Conservation (phyloP, 2,329 filamentous ascomycete genomes). For the Fusarium sp. region DNA sequence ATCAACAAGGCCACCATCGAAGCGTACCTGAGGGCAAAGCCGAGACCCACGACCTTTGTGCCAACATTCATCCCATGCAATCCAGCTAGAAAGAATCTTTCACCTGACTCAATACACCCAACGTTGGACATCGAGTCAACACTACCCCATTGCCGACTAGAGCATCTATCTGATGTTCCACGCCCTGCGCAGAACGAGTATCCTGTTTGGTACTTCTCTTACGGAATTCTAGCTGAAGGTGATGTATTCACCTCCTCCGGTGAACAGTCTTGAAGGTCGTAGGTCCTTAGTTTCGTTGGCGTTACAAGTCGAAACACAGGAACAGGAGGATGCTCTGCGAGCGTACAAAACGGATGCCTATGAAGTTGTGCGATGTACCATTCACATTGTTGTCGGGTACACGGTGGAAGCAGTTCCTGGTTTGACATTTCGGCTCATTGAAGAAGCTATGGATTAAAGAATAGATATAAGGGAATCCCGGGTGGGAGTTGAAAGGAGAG, state of each 20-base stretch:
- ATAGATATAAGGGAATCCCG: not conserved
- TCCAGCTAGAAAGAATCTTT: not conserved
- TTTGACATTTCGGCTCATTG: slow-evolving; percentile 7
- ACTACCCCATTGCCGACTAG: not conserved
- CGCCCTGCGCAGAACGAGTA: not conserved
- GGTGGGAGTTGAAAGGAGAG: not conserved
- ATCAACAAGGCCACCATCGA: not conserved
- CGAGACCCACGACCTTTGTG: not conserved
- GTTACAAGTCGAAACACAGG: not conserved
- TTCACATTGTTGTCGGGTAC: not conserved
- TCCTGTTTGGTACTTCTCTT: slow-evolving; percentile 14
- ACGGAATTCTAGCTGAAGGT: not conserved
- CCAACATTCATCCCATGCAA: slow-evolving; percentile 9
- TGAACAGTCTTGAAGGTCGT: not conserved
- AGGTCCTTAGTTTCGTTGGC: not conserved
- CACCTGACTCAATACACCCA: not conserved
- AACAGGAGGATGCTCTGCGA: not conserved
- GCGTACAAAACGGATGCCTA: slow-evolving; percentile 3
- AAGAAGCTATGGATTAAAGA: not conserved
- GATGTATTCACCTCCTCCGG: not conserved
- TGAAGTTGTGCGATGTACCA: not conserved
- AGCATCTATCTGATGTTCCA: not conserved
- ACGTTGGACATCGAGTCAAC: slow-evolving; percentile 2
- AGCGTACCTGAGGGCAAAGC: not conserved
- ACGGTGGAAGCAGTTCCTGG: not conserved